A percentile compares a stretch with the other conserved stretches of the same genome.
Conservation (phyloP, 257 asterid species). For the Solanum peruvianum region DNA sequence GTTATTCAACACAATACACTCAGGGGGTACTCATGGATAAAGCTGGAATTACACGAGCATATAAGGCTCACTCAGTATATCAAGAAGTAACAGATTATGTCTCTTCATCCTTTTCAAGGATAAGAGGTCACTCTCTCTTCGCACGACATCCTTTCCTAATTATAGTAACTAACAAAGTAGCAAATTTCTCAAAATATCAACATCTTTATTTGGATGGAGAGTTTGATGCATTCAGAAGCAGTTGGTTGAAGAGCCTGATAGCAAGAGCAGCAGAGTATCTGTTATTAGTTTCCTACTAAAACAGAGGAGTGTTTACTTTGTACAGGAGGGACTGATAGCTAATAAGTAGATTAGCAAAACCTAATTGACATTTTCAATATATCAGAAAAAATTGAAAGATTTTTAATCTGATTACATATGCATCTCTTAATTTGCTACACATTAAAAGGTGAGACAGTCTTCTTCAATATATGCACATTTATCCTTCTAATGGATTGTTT, state of each 20-base stretch:
- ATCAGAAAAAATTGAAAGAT: not conserved
- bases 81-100: not conserved
- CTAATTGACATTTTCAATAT: not conserved
- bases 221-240: not conserved
- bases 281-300: not conserved
- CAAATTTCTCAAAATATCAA: not conserved
- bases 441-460: not conserved
- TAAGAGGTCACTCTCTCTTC: not conserved
- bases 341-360: not conserved
- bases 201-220: not conserved
- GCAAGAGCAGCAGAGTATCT: not conserved
- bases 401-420: not conserved
- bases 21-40: not conserved
- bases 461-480: not conserved
- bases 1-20: not conserved
- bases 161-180: not conserved
- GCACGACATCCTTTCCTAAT: not conserved
- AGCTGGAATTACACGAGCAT: not conserved
- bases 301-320: not conserved
- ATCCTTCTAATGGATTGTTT: not conserved
- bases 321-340: not conserved
- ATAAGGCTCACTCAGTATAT: not conserved
- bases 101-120: not conserved
- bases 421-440: not conserved
- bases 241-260: constrained; percentile 8